phyloP scores from a whole-genome alignment of 306 rosid genomes.

The Geum urbanum region DNA sequence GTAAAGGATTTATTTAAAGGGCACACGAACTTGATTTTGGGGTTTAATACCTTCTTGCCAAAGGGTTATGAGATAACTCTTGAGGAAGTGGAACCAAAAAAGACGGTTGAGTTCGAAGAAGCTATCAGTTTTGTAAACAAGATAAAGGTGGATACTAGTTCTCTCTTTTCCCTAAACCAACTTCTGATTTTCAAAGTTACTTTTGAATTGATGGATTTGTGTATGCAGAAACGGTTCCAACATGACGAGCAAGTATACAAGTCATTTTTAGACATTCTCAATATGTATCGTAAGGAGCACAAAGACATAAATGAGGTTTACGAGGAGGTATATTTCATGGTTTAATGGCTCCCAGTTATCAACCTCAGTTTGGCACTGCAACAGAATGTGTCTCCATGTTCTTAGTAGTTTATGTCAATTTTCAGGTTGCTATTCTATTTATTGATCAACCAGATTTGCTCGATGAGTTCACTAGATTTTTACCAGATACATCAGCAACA shows the following conservation, averaged over 20 bases:
- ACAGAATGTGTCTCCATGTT: conserved; percentile 10
- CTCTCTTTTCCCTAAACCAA: conserved; percentile 15
- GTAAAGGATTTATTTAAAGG: conserved; percentile 97
- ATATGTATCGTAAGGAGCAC: conserved; percentile 96
- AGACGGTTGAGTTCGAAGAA: conserved; percentile 91
- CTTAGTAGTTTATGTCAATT: conserved; percentile 15
- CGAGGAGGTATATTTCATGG: conserved; percentile 54
- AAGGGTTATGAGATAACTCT: conserved; percentile 93
- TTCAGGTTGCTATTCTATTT: conserved; percentile 75
- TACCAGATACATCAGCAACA: conserved; percentile 77
- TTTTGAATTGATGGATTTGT: conserved; percentile 19
- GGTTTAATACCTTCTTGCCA: conserved; percentile 94
- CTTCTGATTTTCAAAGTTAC: conserved; percentile 8
- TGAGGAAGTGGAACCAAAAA: conserved; percentile 77
- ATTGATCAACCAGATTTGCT: conserved; percentile 78
- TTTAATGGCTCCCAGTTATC: neutral
- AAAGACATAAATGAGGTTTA: conserved; percentile 88
- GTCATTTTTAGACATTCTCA: conserved; percentile 90
- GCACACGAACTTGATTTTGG: conserved; percentile 82
- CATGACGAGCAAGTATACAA: conserved; percentile 83
- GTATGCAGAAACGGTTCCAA: conserved; percentile 78
- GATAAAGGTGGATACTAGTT: conserved; percentile 64
- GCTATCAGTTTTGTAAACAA: conserved; percentile 95
- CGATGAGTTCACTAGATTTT: conserved; percentile 83
- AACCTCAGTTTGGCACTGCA: neutral